phyloP scores from a whole-genome alignment of 345 rosid genomes.

The Draba incana region DNA sequence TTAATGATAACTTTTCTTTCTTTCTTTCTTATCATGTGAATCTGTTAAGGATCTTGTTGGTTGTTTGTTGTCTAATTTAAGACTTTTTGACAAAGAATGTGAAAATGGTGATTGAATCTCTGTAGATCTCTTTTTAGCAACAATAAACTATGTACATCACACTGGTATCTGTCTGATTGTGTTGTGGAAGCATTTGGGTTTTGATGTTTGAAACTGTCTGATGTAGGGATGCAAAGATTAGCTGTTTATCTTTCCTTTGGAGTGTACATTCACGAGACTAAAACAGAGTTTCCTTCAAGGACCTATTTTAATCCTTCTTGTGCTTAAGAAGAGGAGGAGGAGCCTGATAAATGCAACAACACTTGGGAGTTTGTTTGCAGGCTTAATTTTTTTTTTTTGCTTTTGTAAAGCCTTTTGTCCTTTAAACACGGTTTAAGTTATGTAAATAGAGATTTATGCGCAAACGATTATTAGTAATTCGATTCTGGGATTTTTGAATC shows the following conservation, averaged over 20 bases:
- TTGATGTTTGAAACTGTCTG: background rate
- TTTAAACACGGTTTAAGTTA: background rate
- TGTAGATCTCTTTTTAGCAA: background rate
- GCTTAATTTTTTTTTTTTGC: constrained; percentile 11
- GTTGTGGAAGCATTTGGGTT: background rate
- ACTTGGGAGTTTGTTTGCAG: background rate
- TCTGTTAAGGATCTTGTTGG: constrained; percentile 20
- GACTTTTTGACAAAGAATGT: constrained; percentile 11
- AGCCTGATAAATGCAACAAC: background rate
- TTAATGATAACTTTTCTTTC: background rate
- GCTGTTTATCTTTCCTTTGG: constrained; percentile 61
- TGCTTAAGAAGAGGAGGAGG: constrained; percentile 11
- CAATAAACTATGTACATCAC: background rate
- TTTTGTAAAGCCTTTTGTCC: constrained; percentile 15
- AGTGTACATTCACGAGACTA: constrained; percentile 24
- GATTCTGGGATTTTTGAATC: constrained; percentile 24
- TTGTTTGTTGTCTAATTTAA: constrained; percentile 18
- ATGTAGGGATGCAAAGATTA: constrained; percentile 44
- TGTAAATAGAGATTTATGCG: constrained; percentile 29
- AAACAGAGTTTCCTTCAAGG: background rate
- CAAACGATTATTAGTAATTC: constrained; percentile 1
- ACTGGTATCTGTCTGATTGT: constrained; percentile 7
- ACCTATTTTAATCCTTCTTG: background rate
- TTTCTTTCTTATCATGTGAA: constrained; percentile 14
- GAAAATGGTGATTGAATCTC: constrained; percentile 28